phyloP scores from a whole-genome alignment of 306 rosid species.

The Vicia faba region DNA sequence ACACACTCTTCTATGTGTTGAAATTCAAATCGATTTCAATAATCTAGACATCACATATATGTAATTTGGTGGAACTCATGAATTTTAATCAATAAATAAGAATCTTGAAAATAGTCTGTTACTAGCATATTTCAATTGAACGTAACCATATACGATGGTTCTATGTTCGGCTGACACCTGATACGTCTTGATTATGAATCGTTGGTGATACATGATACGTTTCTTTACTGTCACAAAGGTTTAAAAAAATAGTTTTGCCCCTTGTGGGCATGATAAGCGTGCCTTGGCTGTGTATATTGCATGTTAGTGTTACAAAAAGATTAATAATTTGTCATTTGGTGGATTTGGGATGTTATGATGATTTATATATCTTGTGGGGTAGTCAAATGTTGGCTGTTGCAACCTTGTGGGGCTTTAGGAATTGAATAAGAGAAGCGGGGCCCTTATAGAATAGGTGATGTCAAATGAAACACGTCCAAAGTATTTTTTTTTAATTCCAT shows the following conservation, averaged over 20 bases:
- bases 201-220: not conserved
- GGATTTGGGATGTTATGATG: slow-evolving; percentile 26
- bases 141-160: not conserved
- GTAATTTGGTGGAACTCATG: not conserved
- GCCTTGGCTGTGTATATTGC: slow-evolving; percentile 34
- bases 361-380: not conserved
- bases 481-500: slow-evolving; percentile 15
- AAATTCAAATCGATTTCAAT: not conserved
- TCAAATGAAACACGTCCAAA: slow-evolving; percentile 34
- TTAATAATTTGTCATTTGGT: slow-evolving; percentile 41
- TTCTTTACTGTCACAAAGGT: slow-evolving; percentile 30
- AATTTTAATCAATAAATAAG: not conserved
- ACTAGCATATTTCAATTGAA: not conserved
- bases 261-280: slow-evolving; percentile 37
- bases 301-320: slow-evolving; percentile 33
- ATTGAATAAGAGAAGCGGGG: slow-evolving; percentile 19
- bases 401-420: slow-evolving; percentile 30
- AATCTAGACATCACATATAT: not conserved
- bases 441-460: slow-evolving; percentile 26
- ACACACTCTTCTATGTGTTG: not conserved
- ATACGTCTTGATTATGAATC: not conserved
- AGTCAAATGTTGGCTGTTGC: slow-evolving; percentile 33
- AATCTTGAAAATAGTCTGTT: not conserved
- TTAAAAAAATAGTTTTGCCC: not conserved
- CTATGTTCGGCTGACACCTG: not conserved